These are phyloP conservation scores for Elsinoe australis DNA, from an alignment of 2,329 filamentous ascomycete genomes.

Conservation along the genomic window DNA sequence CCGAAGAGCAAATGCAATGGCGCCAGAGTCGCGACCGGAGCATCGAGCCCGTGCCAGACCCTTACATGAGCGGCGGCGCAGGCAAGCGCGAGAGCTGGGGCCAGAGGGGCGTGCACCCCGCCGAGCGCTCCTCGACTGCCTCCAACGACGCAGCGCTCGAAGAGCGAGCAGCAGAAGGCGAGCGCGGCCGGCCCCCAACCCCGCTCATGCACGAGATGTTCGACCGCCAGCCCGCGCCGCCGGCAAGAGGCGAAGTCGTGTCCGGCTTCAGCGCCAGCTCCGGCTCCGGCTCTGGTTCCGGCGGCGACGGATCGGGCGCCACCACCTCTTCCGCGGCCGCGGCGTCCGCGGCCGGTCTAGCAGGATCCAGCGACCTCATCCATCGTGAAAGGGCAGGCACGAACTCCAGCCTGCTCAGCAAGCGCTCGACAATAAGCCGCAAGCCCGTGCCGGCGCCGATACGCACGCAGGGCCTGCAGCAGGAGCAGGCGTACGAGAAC, in stretches of 20 bases:
- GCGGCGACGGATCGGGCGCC: background rate
- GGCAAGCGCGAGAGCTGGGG: background rate
- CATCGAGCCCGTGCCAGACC: conserved; percentile 13
- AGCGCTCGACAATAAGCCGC: background rate
- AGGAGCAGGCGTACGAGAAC: background rate
- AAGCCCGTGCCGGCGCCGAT: conserved; percentile 9
- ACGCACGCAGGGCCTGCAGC: background rate
- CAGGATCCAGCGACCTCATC: background rate
- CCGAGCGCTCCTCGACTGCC: background rate
- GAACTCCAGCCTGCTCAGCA: background rate
- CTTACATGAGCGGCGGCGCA: background rate
- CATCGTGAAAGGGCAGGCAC: background rate
- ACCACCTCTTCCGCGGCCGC: background rate
- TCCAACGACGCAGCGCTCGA: background rate
- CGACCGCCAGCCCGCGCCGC: no score
- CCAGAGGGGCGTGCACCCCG: background rate
- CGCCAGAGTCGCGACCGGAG: background rate
- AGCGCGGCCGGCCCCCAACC: conserved; percentile 1
- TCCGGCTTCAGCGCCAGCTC: background rate
- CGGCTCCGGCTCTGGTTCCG: background rate
- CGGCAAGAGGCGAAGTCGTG: background rate
- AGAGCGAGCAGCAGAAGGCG: background rate
- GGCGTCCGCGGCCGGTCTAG: background rate
- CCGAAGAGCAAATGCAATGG: background rate
- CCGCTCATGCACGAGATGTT: conserved; percentile 14